Percentiles rank a stretch among this genome's conserved stretches.
These are phyloP conservation scores for Polyporus tsugae DNA, from an alignment of 1,284 basidiomycete species.

Conservation along the genomic window DNA sequence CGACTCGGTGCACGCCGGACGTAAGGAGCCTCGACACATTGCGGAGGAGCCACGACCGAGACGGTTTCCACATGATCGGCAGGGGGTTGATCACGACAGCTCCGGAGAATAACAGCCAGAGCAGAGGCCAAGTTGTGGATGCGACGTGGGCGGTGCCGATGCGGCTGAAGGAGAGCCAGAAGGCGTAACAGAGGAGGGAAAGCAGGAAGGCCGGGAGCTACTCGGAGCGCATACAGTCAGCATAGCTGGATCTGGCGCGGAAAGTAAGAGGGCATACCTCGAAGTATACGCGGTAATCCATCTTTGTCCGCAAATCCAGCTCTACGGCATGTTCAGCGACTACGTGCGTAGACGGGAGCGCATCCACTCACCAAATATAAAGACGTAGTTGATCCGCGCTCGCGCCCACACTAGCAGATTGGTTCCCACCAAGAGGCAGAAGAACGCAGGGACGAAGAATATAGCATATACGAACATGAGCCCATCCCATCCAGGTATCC, in stretches of 20 bases:
- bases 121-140: slow-evolving; percentile 80
- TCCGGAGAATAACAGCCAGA: slow-evolving; percentile 79
- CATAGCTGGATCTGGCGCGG: not conserved
- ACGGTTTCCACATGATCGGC: slow-evolving; percentile 67
- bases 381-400: slow-evolving; percentile 87
- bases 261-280: slow-evolving; percentile 56
- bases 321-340: slow-evolving; percentile 53
- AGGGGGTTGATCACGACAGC: slow-evolving; percentile 82
- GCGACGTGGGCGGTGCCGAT: slow-evolving; percentile 58
- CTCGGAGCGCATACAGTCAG: slow-evolving; percentile 6
- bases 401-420: slow-evolving; percentile 84
- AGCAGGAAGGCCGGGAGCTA: slow-evolving; percentile 86
- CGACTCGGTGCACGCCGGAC: slow-evolving; percentile 79
- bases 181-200: slow-evolving; percentile 80
- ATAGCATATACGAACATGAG: slow-evolving; percentile 86
- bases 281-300: slow-evolving; percentile 87
- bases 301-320: slow-evolving; percentile 75
- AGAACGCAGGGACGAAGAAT: slow-evolving; percentile 79
- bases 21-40: slow-evolving; percentile 69
- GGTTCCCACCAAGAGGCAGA: slow-evolving; percentile 81
- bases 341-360: not conserved
- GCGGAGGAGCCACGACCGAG: slow-evolving; percentile 84
- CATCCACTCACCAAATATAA: slow-evolving; percentile 81
- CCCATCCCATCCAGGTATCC: slow-evolving; percentile 76
- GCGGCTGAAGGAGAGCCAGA: slow-evolving; percentile 85